A percentile compares a stretch with the other conserved stretches of the same genome.
Conservation (phyloP, 352 stramenopile genomes). For the Pythium aquatile region DNA sequence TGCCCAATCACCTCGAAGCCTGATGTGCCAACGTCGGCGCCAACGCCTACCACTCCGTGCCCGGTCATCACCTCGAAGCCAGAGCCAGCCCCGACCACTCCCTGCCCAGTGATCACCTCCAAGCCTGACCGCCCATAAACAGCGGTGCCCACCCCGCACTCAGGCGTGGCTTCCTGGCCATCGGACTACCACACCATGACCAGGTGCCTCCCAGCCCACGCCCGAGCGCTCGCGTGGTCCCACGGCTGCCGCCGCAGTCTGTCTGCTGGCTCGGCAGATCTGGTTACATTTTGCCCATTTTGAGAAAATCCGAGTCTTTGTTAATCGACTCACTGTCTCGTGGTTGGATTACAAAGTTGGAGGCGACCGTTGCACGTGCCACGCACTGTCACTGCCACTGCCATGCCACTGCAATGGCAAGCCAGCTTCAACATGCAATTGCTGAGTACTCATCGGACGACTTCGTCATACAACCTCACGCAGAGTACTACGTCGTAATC, state of each 20-base stretch:
- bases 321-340: not conserved
- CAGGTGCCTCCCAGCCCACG: not conserved
- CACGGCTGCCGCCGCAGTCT: not conserved
- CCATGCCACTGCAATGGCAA: too few relatives aligned
- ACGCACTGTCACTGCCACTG: too few relatives aligned
- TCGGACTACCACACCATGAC: not conserved
- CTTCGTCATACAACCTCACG: too few relatives aligned
- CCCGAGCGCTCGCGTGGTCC: not conserved
- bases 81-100: conserved; percentile 1
- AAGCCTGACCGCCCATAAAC: conserved; percentile 4
- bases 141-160: not conserved
- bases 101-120: conserved; percentile 2
- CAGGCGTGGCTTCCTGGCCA: not conserved
- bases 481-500: too few relatives aligned
- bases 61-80: conserved; percentile 9
- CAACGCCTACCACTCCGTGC: not conserved
- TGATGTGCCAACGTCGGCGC: too few relatives aligned
- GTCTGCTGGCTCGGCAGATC: not conserved
- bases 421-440: too few relatives aligned
- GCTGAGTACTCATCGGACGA: too few relatives aligned
- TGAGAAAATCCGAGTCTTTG: not conserved
- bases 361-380: too few relatives aligned
- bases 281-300: not conserved
- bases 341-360: not conserved
- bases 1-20: too few relatives aligned